Evolutionary conservation across 768 basidiomycete species (phyloP).

Genomic region (Russula olivacea): DNA sequence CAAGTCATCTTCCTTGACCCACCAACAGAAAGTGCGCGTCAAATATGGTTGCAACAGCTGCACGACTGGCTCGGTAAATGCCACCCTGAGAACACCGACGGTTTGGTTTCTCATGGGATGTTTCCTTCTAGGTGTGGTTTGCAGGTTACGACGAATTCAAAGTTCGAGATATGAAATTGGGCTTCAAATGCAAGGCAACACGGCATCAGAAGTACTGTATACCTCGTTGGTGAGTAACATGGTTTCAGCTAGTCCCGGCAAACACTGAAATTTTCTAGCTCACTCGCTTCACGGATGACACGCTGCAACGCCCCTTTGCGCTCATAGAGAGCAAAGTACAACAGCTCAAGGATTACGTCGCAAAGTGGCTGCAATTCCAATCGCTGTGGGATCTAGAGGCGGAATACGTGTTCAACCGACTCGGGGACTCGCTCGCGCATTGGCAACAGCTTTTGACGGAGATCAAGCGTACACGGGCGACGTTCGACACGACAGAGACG

Average conservation of each 20-base stretch:
- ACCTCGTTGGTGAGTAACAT: constrained; percentile 60
- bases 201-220: constrained; percentile 67
- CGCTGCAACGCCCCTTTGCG: constrained; percentile 74
- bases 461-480: constrained; percentile 93
- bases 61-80: constrained; percentile 79
- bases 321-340: constrained; percentile 86
- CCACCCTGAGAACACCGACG: background rate
- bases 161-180: constrained; percentile 97
- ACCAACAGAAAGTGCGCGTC: constrained; percentile 90
- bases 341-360: constrained; percentile 84
- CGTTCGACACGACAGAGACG: constrained; percentile 95
- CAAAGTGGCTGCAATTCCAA: constrained; percentile 98
- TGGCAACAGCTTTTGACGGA: constrained; percentile 97
- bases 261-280: constrained; percentile 43
- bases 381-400: constrained; percentile 97
- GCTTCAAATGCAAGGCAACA: constrained; percentile 75
- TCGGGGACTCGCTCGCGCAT: constrained; percentile 86
- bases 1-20: constrained; percentile 99
- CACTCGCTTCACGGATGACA: constrained; percentile 63
- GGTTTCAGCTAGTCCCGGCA: constrained; percentile 7
- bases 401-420: constrained; percentile 91
- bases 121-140: constrained; percentile 62
- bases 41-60: constrained; percentile 82
- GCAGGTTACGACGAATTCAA: constrained; percentile 79
- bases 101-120: constrained; percentile 1